Conservation (phyloP, 352 stramenopile species). For the Globisporangium iwayamae region DNA sequence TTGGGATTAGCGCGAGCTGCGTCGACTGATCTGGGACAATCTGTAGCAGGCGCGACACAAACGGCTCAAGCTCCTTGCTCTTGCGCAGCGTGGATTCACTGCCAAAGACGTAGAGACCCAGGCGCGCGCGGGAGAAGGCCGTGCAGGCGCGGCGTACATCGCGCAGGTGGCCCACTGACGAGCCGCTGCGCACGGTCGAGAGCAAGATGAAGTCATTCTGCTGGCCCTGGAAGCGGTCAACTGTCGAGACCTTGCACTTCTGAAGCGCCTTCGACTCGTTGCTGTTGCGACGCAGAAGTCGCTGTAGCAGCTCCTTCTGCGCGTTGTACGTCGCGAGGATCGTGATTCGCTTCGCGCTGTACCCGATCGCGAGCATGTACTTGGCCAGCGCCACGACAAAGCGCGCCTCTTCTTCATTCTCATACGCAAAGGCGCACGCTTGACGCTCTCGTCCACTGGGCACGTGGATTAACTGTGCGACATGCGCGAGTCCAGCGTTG, state of each 20-base stretch:
- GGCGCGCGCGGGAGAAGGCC: constrained; percentile 87
- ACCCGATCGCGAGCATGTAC: constrained; percentile 93
- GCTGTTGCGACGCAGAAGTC: constrained; percentile 61
- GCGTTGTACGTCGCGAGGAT: constrained; percentile 96
- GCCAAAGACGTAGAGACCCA: constrained; percentile 94
- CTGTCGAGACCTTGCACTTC: constrained; percentile 74
- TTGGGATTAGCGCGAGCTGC: constrained; percentile 31
- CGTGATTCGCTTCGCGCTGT: constrained; percentile 87
- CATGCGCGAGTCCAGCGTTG: constrained; percentile 89
- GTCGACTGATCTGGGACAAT: constrained; percentile 29
- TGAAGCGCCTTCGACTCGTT: constrained; percentile 3
- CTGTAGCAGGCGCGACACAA: constrained; percentile 32
- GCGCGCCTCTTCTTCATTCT: constrained; percentile 95
- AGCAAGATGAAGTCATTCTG: constrained; percentile 96
- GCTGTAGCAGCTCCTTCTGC: constrained; percentile 90
- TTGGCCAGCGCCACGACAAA: constrained; percentile 92
- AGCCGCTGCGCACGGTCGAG: constrained; percentile 90
- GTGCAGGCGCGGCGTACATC: constrained; percentile 92
- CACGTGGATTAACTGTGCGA: constrained; percentile 90
- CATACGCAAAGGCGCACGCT: constrained; percentile 85
- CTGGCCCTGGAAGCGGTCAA: constrained; percentile 95
- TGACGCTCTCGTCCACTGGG: constrained; percentile 54
- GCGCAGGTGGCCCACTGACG: constrained; percentile 83
- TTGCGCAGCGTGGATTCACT: constrained; percentile 60
- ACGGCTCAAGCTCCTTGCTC: constrained; percentile 68